phyloP scores from a whole-genome alignment of 2,329 filamentous ascomycete genomes.

The Colletotrichum eleusines region DNA sequence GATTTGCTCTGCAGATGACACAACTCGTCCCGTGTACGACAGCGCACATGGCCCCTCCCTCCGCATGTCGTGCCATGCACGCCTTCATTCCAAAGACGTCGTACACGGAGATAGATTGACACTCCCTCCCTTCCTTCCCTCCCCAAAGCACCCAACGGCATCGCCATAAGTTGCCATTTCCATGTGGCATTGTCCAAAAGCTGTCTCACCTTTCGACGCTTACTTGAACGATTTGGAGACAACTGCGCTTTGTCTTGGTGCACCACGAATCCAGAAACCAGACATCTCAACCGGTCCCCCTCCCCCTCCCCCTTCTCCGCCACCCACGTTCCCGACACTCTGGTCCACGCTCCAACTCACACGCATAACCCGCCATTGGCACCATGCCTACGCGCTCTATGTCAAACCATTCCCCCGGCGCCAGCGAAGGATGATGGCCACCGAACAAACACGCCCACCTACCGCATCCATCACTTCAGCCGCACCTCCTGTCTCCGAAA shows the following conservation, averaged over 20 bases:
- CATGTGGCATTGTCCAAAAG: neutral
- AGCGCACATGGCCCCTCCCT: neutral
- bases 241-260: neutral
- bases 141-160: neutral
- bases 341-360: constrained; percentile 25
- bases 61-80: neutral
- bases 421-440: constrained; percentile 8
- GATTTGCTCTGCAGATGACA: constrained; percentile 4
- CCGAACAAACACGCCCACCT: constrained; percentile 6
- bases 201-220: neutral
- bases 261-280: neutral
- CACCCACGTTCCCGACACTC: constrained; percentile 24
- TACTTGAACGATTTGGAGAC: neutral
- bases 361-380: constrained; percentile 15
- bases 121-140: too few species aligned
- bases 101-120: neutral
- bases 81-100: neutral
- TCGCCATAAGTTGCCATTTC: neutral
- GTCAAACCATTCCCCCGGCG: constrained; percentile 34
- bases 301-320: neutral
- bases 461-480: constrained; percentile 23
- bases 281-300: neutral
- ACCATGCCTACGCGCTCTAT: constrained; percentile 16
- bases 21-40: neutral
- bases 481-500: constrained; percentile 4